phyloP scores from a whole-genome alignment of 2,329 filamentous ascomycete genomes.

The Trichoderma sp. region DNA sequence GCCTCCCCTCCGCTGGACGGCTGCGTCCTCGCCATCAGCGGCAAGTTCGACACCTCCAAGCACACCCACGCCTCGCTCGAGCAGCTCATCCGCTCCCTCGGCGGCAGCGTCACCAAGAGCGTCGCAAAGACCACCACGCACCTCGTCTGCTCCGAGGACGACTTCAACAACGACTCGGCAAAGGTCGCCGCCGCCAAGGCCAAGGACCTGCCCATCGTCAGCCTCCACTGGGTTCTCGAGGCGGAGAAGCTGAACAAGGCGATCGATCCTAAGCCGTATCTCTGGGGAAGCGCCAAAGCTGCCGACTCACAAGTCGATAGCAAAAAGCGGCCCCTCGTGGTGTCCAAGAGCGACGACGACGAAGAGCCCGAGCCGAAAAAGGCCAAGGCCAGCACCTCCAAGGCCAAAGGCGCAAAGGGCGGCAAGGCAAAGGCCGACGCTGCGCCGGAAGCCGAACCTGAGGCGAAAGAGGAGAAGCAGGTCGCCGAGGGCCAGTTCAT shows the following conservation, averaged over 20 bases:
- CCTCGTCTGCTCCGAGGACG: constrained; percentile 57
- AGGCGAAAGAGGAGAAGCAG: constrained; percentile 43
- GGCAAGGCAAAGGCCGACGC: constrained; percentile 34
- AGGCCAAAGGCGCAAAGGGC: constrained; percentile 38
- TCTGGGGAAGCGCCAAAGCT: constrained; percentile 35
- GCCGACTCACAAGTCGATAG: constrained; percentile 32
- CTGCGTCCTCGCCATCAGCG: constrained; percentile 59
- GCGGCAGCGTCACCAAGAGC: constrained; percentile 51
- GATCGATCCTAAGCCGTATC: constrained; percentile 35
- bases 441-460: constrained; percentile 43
- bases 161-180: constrained; percentile 51
- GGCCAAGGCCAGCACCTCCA: constrained; percentile 34
- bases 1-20: constrained; percentile 47
- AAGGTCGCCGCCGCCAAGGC: constrained; percentile 56
- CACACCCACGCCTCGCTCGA: constrained; percentile 56
- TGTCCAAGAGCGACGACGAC: constrained; percentile 18
- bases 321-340: constrained; percentile 33
- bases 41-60: constrained; percentile 58
- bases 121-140: constrained; percentile 58
- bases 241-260: constrained; percentile 44
- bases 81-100: constrained; percentile 50
- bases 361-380: constrained; percentile 23
- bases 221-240: constrained; percentile 64
- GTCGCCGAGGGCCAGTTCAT: constrained; percentile 50
- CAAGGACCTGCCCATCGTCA: constrained; percentile 57